Conservation (phyloP, 2,329 filamentous ascomycete genomes). For the Monilinia fructicola region DNA sequence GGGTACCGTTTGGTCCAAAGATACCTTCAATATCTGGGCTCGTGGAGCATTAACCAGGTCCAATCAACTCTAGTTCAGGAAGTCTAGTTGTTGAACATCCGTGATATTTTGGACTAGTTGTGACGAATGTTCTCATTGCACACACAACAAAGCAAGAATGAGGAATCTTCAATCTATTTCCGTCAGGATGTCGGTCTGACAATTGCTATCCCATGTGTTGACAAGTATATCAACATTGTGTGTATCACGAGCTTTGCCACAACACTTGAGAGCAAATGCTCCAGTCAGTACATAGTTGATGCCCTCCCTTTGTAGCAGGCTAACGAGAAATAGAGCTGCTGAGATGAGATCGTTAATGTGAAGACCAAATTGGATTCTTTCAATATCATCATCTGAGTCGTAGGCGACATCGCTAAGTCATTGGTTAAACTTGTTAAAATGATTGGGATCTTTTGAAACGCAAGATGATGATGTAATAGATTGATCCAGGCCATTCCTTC, state of each 20-base stretch:
- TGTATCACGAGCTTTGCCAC: slow-evolving; percentile 13
- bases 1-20: slow-evolving; percentile 10
- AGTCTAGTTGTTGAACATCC: slow-evolving; percentile 8
- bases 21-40: not conserved
- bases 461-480: not conserved
- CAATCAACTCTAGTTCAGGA: slow-evolving; percentile 15
- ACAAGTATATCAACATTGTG: slow-evolving; percentile 17
- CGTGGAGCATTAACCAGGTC: not conserved
- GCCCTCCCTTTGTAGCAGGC: not conserved
- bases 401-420: slow-evolving; percentile 16
- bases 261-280: slow-evolving; percentile 16
- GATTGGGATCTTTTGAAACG: not conserved
- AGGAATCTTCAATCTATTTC: slow-evolving; percentile 17
- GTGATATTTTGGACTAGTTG: slow-evolving; percentile 11
- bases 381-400: slow-evolving; percentile 16
- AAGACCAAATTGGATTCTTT: not conserved
- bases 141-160: slow-evolving; percentile 5
- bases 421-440: not conserved
- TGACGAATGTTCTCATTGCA: slow-evolving; percentile 20
- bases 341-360: slow-evolving; percentile 11
- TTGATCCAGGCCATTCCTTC: not conserved
- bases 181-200: not conserved
- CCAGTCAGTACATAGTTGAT: slow-evolving; percentile 21
- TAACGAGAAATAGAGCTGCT: slow-evolving; percentile 12
- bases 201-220: not conserved